Conservation (phyloP, 2,329 filamentous ascomycete genomes). For the Arthroderma sp. region DNA sequence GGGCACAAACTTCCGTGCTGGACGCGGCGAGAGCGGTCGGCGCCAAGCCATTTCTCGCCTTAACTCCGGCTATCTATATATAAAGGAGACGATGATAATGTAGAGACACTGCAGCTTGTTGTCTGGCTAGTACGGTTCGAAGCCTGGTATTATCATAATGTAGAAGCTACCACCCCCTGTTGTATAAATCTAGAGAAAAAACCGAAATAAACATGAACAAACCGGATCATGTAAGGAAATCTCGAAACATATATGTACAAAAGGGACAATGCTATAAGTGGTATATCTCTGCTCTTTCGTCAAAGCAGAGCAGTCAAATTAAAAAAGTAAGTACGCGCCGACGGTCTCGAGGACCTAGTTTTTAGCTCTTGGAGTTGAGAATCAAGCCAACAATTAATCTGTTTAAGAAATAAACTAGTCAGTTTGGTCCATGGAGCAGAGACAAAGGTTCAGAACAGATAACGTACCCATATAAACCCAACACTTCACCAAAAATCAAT, state of each 20-base stretch:
- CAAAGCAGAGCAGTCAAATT: background rate
- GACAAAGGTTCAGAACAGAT: slow-evolving; percentile 44
- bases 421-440: background rate
- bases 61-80: no score
- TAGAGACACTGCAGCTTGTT: no score
- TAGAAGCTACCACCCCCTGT: no score
- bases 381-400: slow-evolving; percentile 85
- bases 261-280: background rate
- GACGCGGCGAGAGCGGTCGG: no score
- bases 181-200: no score
- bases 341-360: background rate
- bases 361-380: slow-evolving; percentile 66
- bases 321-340: background rate
- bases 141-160: no score
- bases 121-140: no score
- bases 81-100: no score
- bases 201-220: no score
- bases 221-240: no score
- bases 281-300: background rate
- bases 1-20: no score
- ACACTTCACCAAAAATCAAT: slow-evolving; percentile 92
- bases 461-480: slow-evolving; percentile 86
- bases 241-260: background rate
- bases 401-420: slow-evolving; percentile 2
- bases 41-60: no score